phyloP scores from a whole-genome alignment of 2,329 filamentous ascomycete genomes.

The Paecilomyces fulvus region DNA sequence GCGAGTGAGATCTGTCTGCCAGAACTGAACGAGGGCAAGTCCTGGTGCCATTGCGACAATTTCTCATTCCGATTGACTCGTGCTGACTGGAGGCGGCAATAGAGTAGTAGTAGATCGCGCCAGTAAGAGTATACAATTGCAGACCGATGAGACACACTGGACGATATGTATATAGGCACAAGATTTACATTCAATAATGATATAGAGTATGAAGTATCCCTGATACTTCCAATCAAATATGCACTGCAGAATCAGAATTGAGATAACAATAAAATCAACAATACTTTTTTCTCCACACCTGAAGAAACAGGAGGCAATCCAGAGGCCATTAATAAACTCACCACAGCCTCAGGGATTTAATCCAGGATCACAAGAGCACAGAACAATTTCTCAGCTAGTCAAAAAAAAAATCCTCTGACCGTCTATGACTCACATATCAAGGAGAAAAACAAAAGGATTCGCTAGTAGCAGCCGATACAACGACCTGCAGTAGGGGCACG shows the following conservation, averaged over 20 bases:
- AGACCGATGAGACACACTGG: not conserved
- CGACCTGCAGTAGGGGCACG: constrained; percentile 3
- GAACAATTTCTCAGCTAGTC: not conserved
- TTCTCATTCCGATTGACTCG: not conserved
- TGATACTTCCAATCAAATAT: constrained; percentile 2
- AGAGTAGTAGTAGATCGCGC: not conserved
- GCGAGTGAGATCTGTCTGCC: constrained; percentile 26
- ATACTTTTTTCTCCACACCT: not conserved
- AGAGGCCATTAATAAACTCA: not conserved
- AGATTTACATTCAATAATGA: not conserved
- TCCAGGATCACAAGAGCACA: not conserved
- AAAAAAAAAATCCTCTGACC: constrained; percentile 1
- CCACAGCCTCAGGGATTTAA: not conserved
- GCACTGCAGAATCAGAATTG: constrained; percentile 2
- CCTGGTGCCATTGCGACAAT: not conserved
- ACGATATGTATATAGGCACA: not conserved
- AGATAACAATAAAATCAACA: not conserved
- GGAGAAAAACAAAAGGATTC: constrained; percentile 5
- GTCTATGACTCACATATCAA: constrained; percentile 4
- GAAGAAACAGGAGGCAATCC: not conserved
- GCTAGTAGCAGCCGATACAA: constrained; percentile 3
- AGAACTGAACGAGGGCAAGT: constrained; percentile 24
- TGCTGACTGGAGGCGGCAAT: not conserved
- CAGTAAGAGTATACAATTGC: not conserved
- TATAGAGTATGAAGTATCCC: not conserved